phyloP scores from a whole-genome alignment of 164 flowering plant species.

The Umbellularia californica region DNA sequence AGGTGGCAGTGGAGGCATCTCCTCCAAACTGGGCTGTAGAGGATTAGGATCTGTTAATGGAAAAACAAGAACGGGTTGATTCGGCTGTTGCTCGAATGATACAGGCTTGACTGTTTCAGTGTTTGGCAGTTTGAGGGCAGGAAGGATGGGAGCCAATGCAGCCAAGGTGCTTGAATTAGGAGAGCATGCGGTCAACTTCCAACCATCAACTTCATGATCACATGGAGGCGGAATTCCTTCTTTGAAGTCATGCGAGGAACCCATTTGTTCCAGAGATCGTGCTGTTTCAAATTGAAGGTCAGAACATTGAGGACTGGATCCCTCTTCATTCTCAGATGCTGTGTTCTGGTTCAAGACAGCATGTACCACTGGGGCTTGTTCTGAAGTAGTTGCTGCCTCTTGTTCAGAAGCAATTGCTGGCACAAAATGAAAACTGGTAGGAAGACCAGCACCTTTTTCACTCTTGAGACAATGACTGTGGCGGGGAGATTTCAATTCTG shows the following conservation, averaged over 20 bases:
- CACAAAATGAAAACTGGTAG: constrained; percentile 4
- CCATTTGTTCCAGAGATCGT: constrained; percentile 7
- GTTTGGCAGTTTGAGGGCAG: constrained; percentile 16
- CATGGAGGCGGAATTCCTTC: constrained; percentile 9
- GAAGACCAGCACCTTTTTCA: constrained; percentile 5
- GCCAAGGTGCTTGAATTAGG: constrained; percentile 2
- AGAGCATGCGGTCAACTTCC: constrained; percentile 13
- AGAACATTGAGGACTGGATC: not conserved
- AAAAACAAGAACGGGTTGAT: constrained; percentile 2
- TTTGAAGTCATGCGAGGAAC: not conserved
- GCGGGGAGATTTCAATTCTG: constrained; percentile 9
- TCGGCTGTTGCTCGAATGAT: constrained; percentile 6
- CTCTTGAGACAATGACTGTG: not conserved
- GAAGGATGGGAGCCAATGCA: constrained; percentile 9
- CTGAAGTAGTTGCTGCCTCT: not conserved
- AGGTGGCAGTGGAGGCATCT: constrained; percentile 85
- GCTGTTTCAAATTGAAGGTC: constrained; percentile 8
- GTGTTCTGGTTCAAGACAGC: not conserved
- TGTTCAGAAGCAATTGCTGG: constrained; percentile 7
- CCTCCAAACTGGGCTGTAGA: constrained; percentile 26
- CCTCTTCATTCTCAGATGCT: not conserved
- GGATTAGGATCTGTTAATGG: constrained; percentile 7
- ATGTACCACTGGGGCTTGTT: not conserved
- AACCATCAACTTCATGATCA: constrained; percentile 15
- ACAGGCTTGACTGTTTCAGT: constrained; percentile 17